Evolutionary conservation across 176 grass and related monocot genomes (phyloP).

Genomic region (Thinopyrum elongatum): DNA sequence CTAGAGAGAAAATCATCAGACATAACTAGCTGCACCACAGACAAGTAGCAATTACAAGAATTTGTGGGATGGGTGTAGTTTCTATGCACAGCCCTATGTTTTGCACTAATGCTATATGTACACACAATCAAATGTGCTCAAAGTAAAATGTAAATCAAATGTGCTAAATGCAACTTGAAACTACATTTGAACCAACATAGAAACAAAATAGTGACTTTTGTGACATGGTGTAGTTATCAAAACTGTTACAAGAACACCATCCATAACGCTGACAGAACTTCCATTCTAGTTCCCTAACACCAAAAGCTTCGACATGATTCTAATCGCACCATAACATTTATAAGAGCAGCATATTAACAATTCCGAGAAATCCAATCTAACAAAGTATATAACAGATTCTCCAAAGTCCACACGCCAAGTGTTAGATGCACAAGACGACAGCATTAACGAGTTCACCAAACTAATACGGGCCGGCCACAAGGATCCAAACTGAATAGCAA

Average conservation of each 20-base stretch:
- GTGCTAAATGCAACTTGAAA: background rate
- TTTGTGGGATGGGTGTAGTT: background rate
- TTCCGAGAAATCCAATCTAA: background rate
- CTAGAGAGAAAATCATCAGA: background rate
- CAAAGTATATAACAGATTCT: background rate
- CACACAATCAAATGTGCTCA: background rate
- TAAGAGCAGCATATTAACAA: background rate
- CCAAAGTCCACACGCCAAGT: too few species aligned
- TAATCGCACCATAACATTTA: background rate
- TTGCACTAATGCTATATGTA: background rate
- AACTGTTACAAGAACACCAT: background rate
- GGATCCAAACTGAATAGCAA: background rate
- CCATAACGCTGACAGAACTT: background rate
- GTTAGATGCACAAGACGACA: too few species aligned
- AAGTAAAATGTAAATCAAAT: too few species aligned
- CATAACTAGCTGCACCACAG: background rate
- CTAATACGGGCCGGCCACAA: background rate
- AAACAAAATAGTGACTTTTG: background rate
- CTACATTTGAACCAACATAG: background rate
- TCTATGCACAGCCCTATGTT: background rate
- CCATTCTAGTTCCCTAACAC: background rate
- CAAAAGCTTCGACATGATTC: background rate
- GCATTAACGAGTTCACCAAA: too few species aligned
- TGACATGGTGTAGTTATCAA: background rate
- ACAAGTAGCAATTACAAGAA: background rate